Conservation (phyloP, 192 early-diverging fungal genomes). For the Linnemannia schmuckeri region DNA sequence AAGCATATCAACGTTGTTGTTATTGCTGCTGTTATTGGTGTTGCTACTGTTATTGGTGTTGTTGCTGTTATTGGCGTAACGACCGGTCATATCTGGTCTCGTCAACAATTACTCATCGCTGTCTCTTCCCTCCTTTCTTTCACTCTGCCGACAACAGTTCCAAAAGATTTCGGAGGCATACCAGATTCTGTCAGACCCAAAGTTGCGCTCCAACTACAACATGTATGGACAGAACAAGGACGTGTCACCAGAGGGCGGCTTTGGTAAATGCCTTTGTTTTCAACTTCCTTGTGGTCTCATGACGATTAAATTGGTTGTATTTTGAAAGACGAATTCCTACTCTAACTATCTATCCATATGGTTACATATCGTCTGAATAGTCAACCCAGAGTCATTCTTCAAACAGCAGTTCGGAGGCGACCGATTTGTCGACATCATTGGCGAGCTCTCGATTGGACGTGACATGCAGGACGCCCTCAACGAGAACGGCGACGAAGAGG, state of each 20-base stretch:
- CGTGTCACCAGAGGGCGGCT: slow-evolving; percentile 75
- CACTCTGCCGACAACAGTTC: slow-evolving; percentile 66
- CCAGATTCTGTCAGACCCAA: slow-evolving; percentile 94
- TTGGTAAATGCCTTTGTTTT: slow-evolving; percentile 57
- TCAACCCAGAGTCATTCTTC: slow-evolving; percentile 96
- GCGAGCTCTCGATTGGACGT: slow-evolving; percentile 95
- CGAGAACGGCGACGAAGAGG: slow-evolving; percentile 69
- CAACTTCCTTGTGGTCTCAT: neutral
- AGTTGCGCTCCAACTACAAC: slow-evolving; percentile 90
- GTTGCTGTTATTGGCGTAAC: neutral
- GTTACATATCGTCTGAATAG: slow-evolving; percentile 43
- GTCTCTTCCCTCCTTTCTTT: neutral
- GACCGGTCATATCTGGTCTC: neutral
- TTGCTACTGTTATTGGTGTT: neutral
- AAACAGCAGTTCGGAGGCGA: slow-evolving; percentile 97
- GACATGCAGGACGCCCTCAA: slow-evolving; percentile 90
- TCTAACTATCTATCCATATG: neutral
- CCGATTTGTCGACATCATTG: slow-evolving; percentile 97
- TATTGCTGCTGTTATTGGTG: neutral
- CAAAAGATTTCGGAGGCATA: slow-evolving; percentile 98
- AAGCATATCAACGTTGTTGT: neutral
- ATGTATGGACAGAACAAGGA: slow-evolving; percentile 67
- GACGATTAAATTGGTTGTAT: neutral
- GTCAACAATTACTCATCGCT: neutral
- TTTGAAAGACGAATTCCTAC: neutral